phyloP scores from a whole-genome alignment of 208 protist genomes.

The Endotrypanum monterogeii region DNA sequence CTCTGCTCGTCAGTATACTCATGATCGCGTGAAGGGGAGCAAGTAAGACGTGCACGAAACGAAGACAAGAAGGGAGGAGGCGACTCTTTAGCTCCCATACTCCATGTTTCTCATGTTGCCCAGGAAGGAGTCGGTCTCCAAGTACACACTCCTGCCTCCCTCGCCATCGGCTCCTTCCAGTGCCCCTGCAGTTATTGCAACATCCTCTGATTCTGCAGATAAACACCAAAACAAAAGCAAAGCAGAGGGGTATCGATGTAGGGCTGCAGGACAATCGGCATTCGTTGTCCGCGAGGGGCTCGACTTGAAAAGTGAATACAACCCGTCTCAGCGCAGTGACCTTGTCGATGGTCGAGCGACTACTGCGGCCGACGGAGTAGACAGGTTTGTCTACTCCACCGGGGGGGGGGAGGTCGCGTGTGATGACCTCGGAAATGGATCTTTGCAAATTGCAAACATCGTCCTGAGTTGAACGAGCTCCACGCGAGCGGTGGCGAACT shows the following conservation, averaged over 20 bases:
- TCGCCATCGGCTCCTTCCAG: background rate
- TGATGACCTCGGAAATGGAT: background rate
- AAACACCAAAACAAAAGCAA: background rate
- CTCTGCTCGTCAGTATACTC: background rate
- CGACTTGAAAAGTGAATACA: background rate
- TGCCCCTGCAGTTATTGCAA: background rate
- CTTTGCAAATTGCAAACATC: background rate
- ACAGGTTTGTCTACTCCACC: background rate
- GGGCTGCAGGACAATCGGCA: background rate
- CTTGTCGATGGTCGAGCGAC: background rate
- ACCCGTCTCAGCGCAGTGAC: background rate
- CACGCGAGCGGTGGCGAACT: background rate
- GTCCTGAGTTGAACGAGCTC: background rate
- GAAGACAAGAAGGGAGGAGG: background rate
- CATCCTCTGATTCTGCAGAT: background rate
- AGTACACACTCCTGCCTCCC: background rate
- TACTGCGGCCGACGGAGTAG: too few relatives aligned
- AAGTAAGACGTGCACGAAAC: too few relatives aligned
- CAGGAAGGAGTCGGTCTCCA: background rate
- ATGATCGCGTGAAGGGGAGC: background rate
- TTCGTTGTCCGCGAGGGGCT: background rate
- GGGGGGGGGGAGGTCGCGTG: constrained; percentile 1
- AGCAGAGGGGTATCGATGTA: background rate
- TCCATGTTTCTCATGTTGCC: background rate
- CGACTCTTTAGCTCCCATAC: background rate